Base-by-base conservation (phyloP, 192 early-diverging fungal species). In the Linnemannia exigua region DNA sequence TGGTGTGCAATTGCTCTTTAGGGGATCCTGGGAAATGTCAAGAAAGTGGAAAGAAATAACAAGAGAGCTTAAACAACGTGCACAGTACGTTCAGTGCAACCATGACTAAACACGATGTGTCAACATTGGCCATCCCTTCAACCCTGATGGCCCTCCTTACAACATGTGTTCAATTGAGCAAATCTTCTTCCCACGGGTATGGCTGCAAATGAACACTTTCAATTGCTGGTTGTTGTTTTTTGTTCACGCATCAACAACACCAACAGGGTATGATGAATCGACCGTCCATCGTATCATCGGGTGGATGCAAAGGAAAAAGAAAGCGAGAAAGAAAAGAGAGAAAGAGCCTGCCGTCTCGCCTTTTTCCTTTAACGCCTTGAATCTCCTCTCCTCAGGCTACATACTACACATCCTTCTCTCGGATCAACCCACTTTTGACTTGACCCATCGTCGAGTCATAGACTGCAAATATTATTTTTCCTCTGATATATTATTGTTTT, bases 381-480 rank as follows among this genome's bases (percentile, higher is more conserved):
- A 48, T 48, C 52, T 8, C 52, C n/a, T n/a, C n/a, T n/a, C n/a
- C n/a, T n/a, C n/a, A n/a, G n/a, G n/a, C n/a, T n/a, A n/a, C n/a
- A n/a, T n/a, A n/a, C n/a, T n/a, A n/a, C n/a, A n/a, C n/a, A n/a
- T n/a, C n/a, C n/a, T n/a, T 3, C 28, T 63, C 54, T 63, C 58
- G 58, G 58, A 63, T 63, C 58, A 63, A 63, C 28, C 58, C 58
- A 63, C 25, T 63, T 63, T 63, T 63, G 25, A 25, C 28, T 63
- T 63, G 25, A 38, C 41, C 37, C 41, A 46, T 28, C 15, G 46
- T 50, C 44, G 44, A 46, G 71, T 72, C 38, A 47, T 38, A n/a
- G n/a, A n/a, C n/a, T n/a, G n/a, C n/a, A n/a, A n/a, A n/a, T n/a
- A 47, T 72, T 7, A 72, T 47, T 72, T 72, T 46, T 8, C 46